Conservation (phyloP, 2,329 filamentous ascomycete species). For the Diaporthe sp. region DNA sequence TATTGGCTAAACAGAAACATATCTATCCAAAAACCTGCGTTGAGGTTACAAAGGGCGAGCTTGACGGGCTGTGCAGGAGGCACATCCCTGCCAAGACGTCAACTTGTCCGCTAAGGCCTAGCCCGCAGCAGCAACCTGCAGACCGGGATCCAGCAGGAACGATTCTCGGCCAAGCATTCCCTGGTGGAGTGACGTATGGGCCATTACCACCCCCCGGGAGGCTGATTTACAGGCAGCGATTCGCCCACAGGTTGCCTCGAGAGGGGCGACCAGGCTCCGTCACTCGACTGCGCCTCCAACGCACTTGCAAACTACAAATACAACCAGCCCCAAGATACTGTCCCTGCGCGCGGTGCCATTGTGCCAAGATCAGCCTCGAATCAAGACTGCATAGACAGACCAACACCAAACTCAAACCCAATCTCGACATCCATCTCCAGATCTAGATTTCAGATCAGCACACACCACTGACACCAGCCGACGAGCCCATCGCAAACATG, state of each 20-base stretch:
- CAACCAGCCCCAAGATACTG: neutral
- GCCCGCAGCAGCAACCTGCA: constrained; percentile 1
- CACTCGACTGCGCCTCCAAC: constrained; percentile 25
- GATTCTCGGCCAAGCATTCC: neutral
- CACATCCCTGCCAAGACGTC: constrained; percentile 27
- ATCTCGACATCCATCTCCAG: neutral
- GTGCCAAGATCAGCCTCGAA: neutral
- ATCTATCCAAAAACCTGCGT: neutral
- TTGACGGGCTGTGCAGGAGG: neutral
- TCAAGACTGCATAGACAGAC: neutral
- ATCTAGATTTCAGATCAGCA: neutral
- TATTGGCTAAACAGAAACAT: too few relatives aligned
- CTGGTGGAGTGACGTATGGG: constrained; percentile 24
- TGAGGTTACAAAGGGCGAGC: neutral
- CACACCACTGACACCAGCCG: neutral
- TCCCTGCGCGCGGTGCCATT: neutral
- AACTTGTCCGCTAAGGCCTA: neutral
- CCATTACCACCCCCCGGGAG: neutral
- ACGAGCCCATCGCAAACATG: constrained; percentile 26
- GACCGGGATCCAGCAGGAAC: constrained; percentile 3
- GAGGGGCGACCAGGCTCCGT: neutral
- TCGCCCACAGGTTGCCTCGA: constrained; percentile 22
- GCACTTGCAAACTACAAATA: constrained; percentile 5
- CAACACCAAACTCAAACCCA: neutral
- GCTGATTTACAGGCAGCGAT: constrained; percentile 19